Evolutionary conservation across 1,284 basidiomycete genomes (phyloP), one percentile per base, ranked within the genome.

Genomic region (Schizopora paradoxa): DNA sequence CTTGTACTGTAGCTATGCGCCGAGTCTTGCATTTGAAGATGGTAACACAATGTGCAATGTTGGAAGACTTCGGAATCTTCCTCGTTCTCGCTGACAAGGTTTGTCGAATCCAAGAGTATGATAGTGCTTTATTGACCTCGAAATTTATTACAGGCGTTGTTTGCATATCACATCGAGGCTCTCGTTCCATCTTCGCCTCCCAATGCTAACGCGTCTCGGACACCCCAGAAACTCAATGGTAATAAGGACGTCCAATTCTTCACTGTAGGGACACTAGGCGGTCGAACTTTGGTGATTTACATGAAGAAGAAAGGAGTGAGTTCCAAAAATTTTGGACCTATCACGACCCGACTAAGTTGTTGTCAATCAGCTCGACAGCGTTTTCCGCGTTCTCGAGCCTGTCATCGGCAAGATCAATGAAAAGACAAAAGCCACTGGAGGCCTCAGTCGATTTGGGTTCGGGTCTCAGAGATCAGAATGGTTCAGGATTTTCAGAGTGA

Each of bases 51-150:
- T 91, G 91, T 61, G 91, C 93, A 1, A 93, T 98, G 70, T 70
- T 98, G 2, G 91, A 95, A 59, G 89, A 92, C 54, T 95, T 95
- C 62, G 89, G 91, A 22, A 91, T 98, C 55, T 93, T 99, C 73
- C 73, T 99, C 22, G 92, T 98, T 13, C 70, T 98, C 16, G 90
- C 94, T 4, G 91, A 95, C 65, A 92, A 91, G 72, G 88, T 85
- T 47, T 39, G 72, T 55, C 11, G 16, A 1, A 18, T 22, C 34
- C 10, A 22, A 19, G 21, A 37, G 8, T 42, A n/a, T 46, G 2
- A 41, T 6, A 22, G 22, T 4, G 31, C 11, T 26, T 10, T 16
- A 38, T 14, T 19, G 27, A 37, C 19, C 39, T 8, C 33, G 7
- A 41, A n/a, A 19, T 44, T 40, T 6, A 14, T 39, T 25, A 4